Evolutionary conservation across 306 rosid species (phyloP).

Genomic region (Boehmeria nivea): DNA sequence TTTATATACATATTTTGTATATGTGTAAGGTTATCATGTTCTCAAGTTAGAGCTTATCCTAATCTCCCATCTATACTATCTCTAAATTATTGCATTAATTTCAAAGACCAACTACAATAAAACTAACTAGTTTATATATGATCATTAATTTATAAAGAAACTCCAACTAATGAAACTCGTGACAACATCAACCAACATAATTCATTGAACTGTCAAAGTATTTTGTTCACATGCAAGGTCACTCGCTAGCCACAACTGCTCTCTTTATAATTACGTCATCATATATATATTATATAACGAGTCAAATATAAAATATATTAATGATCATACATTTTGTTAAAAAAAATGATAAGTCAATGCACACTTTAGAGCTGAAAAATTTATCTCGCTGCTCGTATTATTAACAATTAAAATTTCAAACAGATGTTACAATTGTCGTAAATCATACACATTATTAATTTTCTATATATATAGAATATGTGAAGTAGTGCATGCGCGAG

Average conservation of each 20-base stretch:
- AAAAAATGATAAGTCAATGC: conserved; percentile 6
- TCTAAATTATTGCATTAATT: background rate
- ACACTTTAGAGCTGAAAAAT: background rate
- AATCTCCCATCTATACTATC: background rate
- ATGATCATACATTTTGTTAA: background rate
- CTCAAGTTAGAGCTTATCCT: background rate
- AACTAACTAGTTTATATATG: too few relatives aligned
- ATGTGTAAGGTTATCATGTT: background rate
- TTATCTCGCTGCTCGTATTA: background rate
- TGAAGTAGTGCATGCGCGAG: background rate
- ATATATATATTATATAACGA: background rate
- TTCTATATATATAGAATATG: background rate
- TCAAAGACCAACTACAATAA: background rate
- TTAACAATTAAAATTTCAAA: background rate
- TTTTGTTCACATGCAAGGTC: conserved; percentile 2
- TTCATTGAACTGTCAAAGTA: conserved; percentile 6
- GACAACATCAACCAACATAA: background rate
- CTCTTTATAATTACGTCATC: background rate
- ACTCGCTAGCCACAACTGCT: conserved; percentile 4
- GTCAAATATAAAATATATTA: background rate
- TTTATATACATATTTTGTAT: background rate
- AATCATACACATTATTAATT: background rate
- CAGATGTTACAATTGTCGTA: conserved; percentile 1
- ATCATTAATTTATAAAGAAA: background rate
- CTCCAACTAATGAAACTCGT: conserved; percentile 6